phyloP scores from a whole-genome alignment of 2,329 filamentous ascomycete species.

The Didymella exigua region DNA sequence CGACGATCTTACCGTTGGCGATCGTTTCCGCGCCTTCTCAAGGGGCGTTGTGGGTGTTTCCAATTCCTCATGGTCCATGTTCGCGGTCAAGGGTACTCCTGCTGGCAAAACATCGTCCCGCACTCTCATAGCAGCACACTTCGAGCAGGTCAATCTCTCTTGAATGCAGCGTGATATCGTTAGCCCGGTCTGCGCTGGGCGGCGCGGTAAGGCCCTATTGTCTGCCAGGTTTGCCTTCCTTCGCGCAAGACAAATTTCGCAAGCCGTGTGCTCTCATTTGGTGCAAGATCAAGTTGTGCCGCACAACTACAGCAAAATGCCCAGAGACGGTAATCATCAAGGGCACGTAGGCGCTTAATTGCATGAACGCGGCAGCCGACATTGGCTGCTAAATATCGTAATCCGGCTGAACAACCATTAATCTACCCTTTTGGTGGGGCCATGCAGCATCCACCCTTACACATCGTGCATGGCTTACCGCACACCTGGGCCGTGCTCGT shows the following conservation, averaged over 20 bases:
- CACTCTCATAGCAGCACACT: slow-evolving; percentile 10
- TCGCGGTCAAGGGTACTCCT: neutral
- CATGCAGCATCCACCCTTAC: slow-evolving; percentile 14
- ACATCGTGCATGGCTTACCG: slow-evolving; percentile 15
- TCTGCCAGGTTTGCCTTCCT: slow-evolving; percentile 37
- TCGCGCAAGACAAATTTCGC: slow-evolving; percentile 32
- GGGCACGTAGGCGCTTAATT: slow-evolving; percentile 40
- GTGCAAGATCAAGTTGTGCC: slow-evolving; percentile 29
- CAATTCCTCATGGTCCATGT: neutral
- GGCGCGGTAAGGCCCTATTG: slow-evolving; percentile 27
- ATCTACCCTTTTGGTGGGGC: slow-evolving; percentile 3
- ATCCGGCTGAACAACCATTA: slow-evolving; percentile 11
- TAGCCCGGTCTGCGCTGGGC: slow-evolving; percentile 37
- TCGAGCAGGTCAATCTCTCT: slow-evolving; percentile 32
- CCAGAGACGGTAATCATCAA: slow-evolving; percentile 24
- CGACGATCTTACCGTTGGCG: slow-evolving; percentile 24
- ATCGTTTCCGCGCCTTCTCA: neutral
- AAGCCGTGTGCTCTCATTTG: slow-evolving; percentile 36
- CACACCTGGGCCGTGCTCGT: slow-evolving; percentile 13
- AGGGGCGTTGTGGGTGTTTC: neutral
- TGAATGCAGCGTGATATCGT: slow-evolving; percentile 38
- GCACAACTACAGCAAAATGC: slow-evolving; percentile 30
- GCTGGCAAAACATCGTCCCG: slow-evolving; percentile 8
- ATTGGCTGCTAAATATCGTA: slow-evolving; percentile 28
- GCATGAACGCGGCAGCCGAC: slow-evolving; percentile 20